Conservation (phyloP, 306 rosid genomes). For the Begonia loranthoides region DNA sequence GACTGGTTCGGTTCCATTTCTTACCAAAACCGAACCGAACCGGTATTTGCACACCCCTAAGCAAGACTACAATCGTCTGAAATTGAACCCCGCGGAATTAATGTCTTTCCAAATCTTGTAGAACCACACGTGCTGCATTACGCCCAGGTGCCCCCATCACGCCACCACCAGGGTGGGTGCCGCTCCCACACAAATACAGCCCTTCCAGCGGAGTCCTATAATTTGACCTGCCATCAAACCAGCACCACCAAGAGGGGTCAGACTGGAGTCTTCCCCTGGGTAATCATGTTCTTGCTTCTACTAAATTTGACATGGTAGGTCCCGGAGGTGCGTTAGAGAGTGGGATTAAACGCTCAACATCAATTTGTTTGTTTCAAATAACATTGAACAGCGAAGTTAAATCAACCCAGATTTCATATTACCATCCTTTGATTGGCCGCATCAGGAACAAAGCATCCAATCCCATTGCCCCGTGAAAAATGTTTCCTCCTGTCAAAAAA, state of each 20-base stretch:
- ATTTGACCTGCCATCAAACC: slow-evolving; percentile 44
- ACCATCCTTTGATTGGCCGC: slow-evolving; percentile 89
- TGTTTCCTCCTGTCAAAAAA: slow-evolving; percentile 52
- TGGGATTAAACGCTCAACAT: too few relatives aligned
- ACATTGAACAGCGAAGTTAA: neutral
- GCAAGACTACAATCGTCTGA: too few relatives aligned
- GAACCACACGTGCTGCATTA: slow-evolving; percentile 63
- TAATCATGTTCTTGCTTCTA: too few relatives aligned
- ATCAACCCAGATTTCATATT: neutral
- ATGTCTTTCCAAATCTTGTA: slow-evolving; percentile 42
- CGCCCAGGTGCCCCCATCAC: slow-evolving; percentile 98
- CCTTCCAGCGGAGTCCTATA: slow-evolving; percentile 65
- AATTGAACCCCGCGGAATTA: too few relatives aligned
- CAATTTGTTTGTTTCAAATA: too few relatives aligned
- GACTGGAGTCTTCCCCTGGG: too few relatives aligned
- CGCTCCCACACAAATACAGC: slow-evolving; percentile 77
- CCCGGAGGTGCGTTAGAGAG: too few relatives aligned
- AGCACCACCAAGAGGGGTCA: neutral
- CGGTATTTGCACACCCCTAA: too few relatives aligned
- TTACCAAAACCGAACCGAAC: too few relatives aligned
- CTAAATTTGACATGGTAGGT: too few relatives aligned
- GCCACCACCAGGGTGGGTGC: slow-evolving; percentile 96
- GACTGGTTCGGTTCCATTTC: too few relatives aligned
- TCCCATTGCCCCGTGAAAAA: slow-evolving; percentile 89
- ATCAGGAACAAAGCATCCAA: slow-evolving; percentile 80